phyloP scores from a whole-genome alignment of 2,329 filamentous ascomycete species.

The Pseudogymnoascus sp. region DNA sequence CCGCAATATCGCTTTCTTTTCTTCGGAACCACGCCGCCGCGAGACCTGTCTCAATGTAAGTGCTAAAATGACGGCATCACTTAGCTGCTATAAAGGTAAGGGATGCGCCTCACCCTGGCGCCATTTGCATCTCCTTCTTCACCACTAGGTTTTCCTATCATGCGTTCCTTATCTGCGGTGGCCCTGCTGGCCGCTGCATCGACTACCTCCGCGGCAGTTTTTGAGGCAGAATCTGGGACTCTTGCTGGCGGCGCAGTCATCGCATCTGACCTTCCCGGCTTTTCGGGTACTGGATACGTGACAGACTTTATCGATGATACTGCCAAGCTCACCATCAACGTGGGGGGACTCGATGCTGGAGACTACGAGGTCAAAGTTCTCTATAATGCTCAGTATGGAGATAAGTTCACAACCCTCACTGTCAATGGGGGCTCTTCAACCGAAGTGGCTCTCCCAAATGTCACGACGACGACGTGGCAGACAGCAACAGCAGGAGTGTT shows the following conservation, averaged over 20 bases:
- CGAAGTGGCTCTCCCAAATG: constrained; percentile 34
- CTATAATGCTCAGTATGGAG: constrained; percentile 40
- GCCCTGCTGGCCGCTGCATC: background rate
- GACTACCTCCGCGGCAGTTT: constrained; percentile 12
- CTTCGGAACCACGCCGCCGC: background rate
- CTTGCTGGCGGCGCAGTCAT: constrained; percentile 8
- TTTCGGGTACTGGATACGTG: constrained; percentile 36
- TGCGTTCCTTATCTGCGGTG: background rate
- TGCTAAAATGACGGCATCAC: background rate
- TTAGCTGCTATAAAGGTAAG: background rate
- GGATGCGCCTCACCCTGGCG: background rate
- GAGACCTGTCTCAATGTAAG: background rate
- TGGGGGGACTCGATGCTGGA: constrained; percentile 29
- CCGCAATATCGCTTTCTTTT: background rate
- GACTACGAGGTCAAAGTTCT: constrained; percentile 39
- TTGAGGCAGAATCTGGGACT: constrained; percentile 15
- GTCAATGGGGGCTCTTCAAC: constrained; percentile 37
- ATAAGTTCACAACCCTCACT: constrained; percentile 38
- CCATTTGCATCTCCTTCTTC: background rate
- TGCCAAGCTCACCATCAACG: constrained; percentile 38
- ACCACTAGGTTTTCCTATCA: background rate
- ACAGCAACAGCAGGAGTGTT: constrained; percentile 37
- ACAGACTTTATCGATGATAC: constrained; percentile 36
- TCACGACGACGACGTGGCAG: constrained; percentile 32
- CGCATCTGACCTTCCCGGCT: constrained; percentile 14